Percentiles rank a stretch among this genome's conserved stretches.
Conservation (phyloP, 345 rosid genomes). For the Iberis pinnata region DNA sequence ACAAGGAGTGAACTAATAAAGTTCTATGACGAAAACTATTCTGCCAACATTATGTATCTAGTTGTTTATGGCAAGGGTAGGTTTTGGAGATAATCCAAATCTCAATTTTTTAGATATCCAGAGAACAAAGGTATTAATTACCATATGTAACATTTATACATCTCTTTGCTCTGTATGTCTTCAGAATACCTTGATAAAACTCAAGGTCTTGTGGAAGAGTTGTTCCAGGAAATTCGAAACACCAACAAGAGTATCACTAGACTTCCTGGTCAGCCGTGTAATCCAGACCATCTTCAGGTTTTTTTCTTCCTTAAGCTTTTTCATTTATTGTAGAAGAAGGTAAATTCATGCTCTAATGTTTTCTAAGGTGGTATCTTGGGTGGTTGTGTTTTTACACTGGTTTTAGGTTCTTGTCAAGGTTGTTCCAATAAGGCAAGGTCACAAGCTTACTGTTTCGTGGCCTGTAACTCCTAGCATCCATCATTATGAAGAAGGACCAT, state of each 20-base stretch:
- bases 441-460: constrained; percentile 58
- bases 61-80: constrained; percentile 80
- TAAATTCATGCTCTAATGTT: background rate
- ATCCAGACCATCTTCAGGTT: constrained; percentile 79
- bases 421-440: constrained; percentile 73
- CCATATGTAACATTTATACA: background rate
- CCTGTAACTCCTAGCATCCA: constrained; percentile 71
- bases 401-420: too few species aligned
- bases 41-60: constrained; percentile 84
- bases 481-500: too few species aligned
- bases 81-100: constrained; percentile 18
- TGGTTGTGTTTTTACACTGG: too few species aligned
- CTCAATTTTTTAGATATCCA: background rate
- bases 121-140: constrained; percentile 2
- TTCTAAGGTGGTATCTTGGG: background rate
- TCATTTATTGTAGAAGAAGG: too few species aligned
- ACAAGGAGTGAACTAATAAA: constrained; percentile 65
- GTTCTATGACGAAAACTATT: constrained; percentile 72
- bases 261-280: constrained; percentile 76
- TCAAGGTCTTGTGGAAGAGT: constrained; percentile 49
- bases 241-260: constrained; percentile 34
- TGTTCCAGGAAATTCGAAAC: constrained; percentile 60
- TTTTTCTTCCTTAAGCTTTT: too few species aligned
- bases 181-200: constrained; percentile 67
- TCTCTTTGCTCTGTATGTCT: constrained; percentile 27